Evolutionary conservation across 805 yeast species (phyloP), one percentile per base, ranked within the genome.

Genomic region (Hanseniaspora opuntiae): DNA sequence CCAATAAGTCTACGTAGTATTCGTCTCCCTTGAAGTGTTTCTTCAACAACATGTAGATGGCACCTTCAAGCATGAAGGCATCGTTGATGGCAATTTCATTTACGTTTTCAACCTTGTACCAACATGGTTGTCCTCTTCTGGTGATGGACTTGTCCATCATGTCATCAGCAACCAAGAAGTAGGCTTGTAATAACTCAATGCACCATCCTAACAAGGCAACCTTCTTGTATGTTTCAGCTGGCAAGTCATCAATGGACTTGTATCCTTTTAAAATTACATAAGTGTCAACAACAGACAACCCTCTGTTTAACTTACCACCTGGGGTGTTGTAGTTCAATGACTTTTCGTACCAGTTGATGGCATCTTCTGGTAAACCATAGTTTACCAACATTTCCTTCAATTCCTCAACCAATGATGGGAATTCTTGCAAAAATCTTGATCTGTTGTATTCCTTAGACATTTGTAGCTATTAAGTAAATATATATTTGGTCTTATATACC

Each of bases 61-160:
- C 87, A 55, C 90, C 94, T 71, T 93, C 98, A 60, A 93, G 76
- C 93, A 93, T 86, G 69, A 93, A 93, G 3, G 98, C 80, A 66
- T 93, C 99, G 65, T 93, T 93, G 69, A 93, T 93, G 56, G 99
- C 98, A 65, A 93, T 83, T 66, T 87, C 87, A 40, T 86, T 86
- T 56, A 93, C 96, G 39, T 79, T 79, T 59, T 77, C 80, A 36
- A 71, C 76, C 64, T 75, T 80, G 74, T 88, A 93, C 98, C 98
- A 93, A 71, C 98, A 93, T 59, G 96, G 93, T 71, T 90, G 97
- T 56, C 97, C 98, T 68, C 98, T 83, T 76, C 98, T 85, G 41
- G 98, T 93, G 68, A 86, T 84, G 35, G 96, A 85, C 60, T 81
- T 79, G 68, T 93, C 98, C 98, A 93, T 93, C 81, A 93, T 93